These are phyloP conservation scores for Fusarium tupiense DNA, from an alignment of 2,329 filamentous ascomycete genomes.

Conservation along the genomic window DNA sequence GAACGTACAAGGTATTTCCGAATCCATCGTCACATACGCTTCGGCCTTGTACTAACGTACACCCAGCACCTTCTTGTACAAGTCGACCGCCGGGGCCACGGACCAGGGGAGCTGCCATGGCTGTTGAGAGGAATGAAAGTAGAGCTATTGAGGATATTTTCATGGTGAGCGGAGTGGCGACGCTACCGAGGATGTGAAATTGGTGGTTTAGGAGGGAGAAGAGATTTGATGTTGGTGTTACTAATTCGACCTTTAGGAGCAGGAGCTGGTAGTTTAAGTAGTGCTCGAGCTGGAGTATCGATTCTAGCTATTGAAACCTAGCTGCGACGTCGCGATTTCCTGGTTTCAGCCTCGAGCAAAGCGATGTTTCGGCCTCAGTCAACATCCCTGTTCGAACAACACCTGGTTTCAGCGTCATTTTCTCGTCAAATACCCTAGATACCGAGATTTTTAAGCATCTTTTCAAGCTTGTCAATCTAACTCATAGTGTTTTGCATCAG, in stretches of 20 bases:
- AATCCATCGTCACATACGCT: conserved; percentile 16
- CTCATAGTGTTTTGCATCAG: background rate
- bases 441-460: fast-evolving
- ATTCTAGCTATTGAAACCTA: background rate
- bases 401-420: background rate
- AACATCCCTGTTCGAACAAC: background rate
- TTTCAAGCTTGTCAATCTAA: fast-evolving
- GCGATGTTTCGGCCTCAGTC: background rate
- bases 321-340: background rate
- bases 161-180: background rate
- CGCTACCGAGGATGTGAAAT: background rate
- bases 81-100: conserved; percentile 10
- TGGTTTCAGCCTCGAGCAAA: background rate
- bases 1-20: conserved; percentile 18
- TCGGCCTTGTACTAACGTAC: conserved; percentile 6
- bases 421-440: background rate
- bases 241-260: fast-evolving
- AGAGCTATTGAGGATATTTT: background rate
- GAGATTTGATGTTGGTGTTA: background rate
- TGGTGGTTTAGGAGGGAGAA: fast-evolving
- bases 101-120: background rate
- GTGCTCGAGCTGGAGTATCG: fast-evolving
- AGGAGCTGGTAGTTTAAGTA: fast-evolving
- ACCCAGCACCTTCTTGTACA: background rate
- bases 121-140: background rate